Conservation (phyloP, 2,329 filamentous ascomycete genomes). For the Lachnellula hyalina region DNA sequence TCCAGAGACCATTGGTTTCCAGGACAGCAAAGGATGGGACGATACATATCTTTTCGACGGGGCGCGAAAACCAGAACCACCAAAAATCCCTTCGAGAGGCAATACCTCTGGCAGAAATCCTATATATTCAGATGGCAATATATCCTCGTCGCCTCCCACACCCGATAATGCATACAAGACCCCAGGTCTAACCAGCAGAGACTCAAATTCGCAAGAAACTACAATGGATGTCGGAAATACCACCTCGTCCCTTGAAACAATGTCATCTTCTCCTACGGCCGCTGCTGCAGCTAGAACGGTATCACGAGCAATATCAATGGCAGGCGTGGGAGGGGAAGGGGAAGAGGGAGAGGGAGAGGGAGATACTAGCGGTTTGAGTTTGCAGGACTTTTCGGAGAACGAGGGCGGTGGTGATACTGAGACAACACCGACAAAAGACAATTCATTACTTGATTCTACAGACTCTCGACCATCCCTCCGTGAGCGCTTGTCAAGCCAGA, state of each 20-base stretch:
- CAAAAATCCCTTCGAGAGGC: neutral
- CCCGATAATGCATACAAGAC: conserved; percentile 27
- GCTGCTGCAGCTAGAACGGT: conserved; percentile 49
- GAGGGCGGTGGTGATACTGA: conserved; percentile 21
- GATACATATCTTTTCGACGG: conserved; percentile 56
- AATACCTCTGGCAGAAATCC: neutral
- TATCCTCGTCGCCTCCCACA: conserved; percentile 19
- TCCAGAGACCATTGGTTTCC: conserved; percentile 49
- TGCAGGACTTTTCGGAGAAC: conserved; percentile 4
- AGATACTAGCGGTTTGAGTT: conserved; percentile 3
- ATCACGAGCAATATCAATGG: conserved; percentile 46
- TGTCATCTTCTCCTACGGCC: conserved; percentile 52
- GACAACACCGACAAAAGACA: conserved; percentile 19
- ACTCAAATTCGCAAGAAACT: conserved; percentile 15
- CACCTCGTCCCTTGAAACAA: conserved; percentile 47
- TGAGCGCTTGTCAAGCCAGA: conserved; percentile 32
- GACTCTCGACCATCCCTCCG: conserved; percentile 26
- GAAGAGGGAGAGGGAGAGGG: conserved; percentile 2
- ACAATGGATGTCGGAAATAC: conserved; percentile 32
- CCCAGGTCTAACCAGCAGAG: conserved; percentile 13
- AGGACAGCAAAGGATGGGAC: conserved; percentile 42
- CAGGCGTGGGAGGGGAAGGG: conserved; percentile 28
- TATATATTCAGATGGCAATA: neutral
- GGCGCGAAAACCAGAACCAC: conserved; percentile 2
- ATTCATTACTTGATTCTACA: conserved; percentile 13